Conservation (phyloP, 2,329 filamentous ascomycete genomes). For the Aspergillus pseudoviridinutans region DNA sequence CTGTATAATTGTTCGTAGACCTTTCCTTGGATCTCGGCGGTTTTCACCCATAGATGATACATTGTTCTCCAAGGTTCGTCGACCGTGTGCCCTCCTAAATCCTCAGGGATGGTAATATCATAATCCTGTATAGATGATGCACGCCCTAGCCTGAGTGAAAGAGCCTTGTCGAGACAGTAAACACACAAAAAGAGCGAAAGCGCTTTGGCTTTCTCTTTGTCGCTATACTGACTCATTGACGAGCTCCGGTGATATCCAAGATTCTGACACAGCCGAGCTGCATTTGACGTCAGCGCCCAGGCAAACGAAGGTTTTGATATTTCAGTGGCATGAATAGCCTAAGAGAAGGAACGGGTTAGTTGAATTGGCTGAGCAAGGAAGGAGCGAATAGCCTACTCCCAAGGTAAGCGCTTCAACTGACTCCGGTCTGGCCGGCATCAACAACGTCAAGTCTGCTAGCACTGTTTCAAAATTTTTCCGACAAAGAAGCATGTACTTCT, state of each 20-base stretch:
- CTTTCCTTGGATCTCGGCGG: constrained; percentile 55
- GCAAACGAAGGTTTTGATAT: constrained; percentile 59
- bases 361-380: background rate
- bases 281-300: constrained; percentile 60
- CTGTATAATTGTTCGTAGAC: constrained; percentile 58
- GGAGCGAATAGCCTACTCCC: constrained; percentile 43
- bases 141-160: constrained; percentile 58
- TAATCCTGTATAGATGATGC: constrained; percentile 57
- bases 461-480: constrained; percentile 44
- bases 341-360: background rate
- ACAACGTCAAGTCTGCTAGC: constrained; percentile 49
- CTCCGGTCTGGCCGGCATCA: constrained; percentile 53
- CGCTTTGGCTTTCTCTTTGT: constrained; percentile 27
- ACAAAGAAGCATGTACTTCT: constrained; percentile 33
- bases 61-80: constrained; percentile 42
- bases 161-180: constrained; percentile 56
- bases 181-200: constrained; percentile 54
- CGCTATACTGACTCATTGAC: constrained; percentile 24
- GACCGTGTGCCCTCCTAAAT: constrained; percentile 8
- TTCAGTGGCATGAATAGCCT: constrained; percentile 62
- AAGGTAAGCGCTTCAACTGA: constrained; percentile 58
- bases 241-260: constrained; percentile 54
- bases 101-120: constrained; percentile 51
- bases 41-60: constrained; percentile 53
- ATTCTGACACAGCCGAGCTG: constrained; percentile 58